Evolutionary conservation across 164 flowering plant species (phyloP), one percentile per base, ranked within the genome.

Genomic region (Aristolochia contorta): DNA sequence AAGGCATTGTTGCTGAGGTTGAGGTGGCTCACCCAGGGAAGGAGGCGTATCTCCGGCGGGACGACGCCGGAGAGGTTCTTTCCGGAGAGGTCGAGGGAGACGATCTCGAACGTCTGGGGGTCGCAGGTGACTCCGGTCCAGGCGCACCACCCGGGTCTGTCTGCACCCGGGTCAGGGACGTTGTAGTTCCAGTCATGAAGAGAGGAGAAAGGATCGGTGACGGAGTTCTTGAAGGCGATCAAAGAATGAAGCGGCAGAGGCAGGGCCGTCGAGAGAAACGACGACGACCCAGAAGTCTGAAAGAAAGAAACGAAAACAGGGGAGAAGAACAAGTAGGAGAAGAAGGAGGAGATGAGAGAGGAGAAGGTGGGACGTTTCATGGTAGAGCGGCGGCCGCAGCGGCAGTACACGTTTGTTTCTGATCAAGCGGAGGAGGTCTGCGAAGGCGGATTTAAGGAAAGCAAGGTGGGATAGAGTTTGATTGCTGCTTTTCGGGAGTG

Each of bases 121-220:
- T 77, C 78, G 72, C 99, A 94, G 33, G 69, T 62, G 69, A 94
- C 61, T 22, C 97, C 97, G 19, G 93, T 76, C 99, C 99, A 94
- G 5, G 82, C 58, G 66, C 99, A 94, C 96, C 91, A 88, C 32
- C 72, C 50, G 12, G 54, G 64, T n/a, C 56, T 16, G 61, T 67
- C 18, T 16, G 48, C 19, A 24, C 62, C 12, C 75, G 69, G 1
- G 23, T 63, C 47, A 72, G 59, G 65, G 57, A 12, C 61, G 24
- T 15, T 15, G 3, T 70, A 62, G 33, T 78, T 75, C 98, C 98
- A 93, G 45, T 81, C 86, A 33, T 59, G 65, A 69, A 93, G 69
- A 15, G 85, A 46, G 30, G 65, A 54, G 23, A 66, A 69, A 19
- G 97, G 95, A 72, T 88, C 96, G 12, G 21, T 61, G 43, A 94